Evolutionary conservation across 2,329 filamentous ascomycete species (phyloP), one percentile per base, ranked within the genome.

Genomic region (Paraphaeosphaeria sporulosa): DNA sequence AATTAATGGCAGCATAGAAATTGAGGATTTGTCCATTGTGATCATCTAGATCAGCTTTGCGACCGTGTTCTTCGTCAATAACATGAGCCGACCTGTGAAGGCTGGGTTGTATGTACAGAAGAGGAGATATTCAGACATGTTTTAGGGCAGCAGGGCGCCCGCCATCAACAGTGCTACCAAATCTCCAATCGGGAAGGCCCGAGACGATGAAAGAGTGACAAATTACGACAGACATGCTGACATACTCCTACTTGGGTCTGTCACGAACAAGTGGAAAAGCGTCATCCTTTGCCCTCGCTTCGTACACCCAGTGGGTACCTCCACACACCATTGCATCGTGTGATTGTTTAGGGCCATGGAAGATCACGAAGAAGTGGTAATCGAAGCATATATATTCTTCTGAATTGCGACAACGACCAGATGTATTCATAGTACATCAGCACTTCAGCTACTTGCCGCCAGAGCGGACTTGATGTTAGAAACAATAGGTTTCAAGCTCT

Each of bases 401-500:
- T n/a, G 38, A n/a, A 6, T n/a, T n/a, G 38, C n/a, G 38, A n/a
- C 38, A 17, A 9, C 17, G n/a, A n/a, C 15, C 38, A 40, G 5
- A 40, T 17, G n/a, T n/a, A 19, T 30, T 19, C 23, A 48, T 15
- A 2, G 17, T 7, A 38, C 10, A 8, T 36, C 4, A 12, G 19
- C 42, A 46, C 13, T 27, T 46, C 19, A 46, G 12, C 25, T 38
- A 2, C 8, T 27, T 10, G 52, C 25, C 9, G 27, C 52, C 13
- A 55, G 21, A 46, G 52, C 21, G 25, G 44, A 46, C 21, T 70
- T 72, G 40, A 75, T 69, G 9, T 48, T 57, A 17, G 76, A 71
- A 5, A 77, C 72, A 32, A 63, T 58, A 2, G 62, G 57, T 56
- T 75, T 76, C 62, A 79, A 57, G 46, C 50, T 73, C 62, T 75